Base-by-base conservation (phyloP, 1,139 yeast genomes). In the Meyerozyma carpophila region DNA sequence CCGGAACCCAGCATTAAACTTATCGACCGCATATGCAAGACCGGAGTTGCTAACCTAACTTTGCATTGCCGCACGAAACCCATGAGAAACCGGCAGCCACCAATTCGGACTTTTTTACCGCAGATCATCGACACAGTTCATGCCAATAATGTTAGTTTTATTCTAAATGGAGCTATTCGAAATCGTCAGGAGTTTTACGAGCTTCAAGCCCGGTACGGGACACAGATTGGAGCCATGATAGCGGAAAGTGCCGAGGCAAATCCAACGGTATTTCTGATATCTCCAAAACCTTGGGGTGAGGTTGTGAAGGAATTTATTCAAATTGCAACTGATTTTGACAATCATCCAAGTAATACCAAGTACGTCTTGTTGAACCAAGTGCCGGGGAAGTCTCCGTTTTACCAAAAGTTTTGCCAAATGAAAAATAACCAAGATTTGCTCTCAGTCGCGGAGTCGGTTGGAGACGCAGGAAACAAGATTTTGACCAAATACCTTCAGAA, bases 221-320 rank as follows among this genome's bases (percentile, higher is more conserved):
- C 73, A 2, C 77, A 77, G 45, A 52, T 84, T 11, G 96, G 98
- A 2, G 93, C 89, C 7, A 93, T 93, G 98, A 82, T 91, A 52
- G 98, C 97, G 1, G 86, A 90, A 41, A 81, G 82, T 28, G 98
- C 97, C 0, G 98, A 93, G 62, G 59, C 77, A 8, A 91, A 93
- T 57, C 93, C 96, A 7, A 75, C 95, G 1, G 84, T 89, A 41
- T 93, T 93, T 59, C 59, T 63, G 13, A 41, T 36, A 13, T 32
- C 40, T 2, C 81, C 86, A 1, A 57, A 73, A 39, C 70, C 78
- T 0, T 86, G 93, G 84, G 69, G 66, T 29, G 59, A 66, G 24
- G 67, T 79, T 4, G 73, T 79, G 10, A 69, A 67, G 38, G 85
- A 87, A 50, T 86, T 78, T 50, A 58, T 82, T 31, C 61, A 66